Conservation (phyloP, 2,329 filamentous ascomycete species). For the Claviceps sp. region DNA sequence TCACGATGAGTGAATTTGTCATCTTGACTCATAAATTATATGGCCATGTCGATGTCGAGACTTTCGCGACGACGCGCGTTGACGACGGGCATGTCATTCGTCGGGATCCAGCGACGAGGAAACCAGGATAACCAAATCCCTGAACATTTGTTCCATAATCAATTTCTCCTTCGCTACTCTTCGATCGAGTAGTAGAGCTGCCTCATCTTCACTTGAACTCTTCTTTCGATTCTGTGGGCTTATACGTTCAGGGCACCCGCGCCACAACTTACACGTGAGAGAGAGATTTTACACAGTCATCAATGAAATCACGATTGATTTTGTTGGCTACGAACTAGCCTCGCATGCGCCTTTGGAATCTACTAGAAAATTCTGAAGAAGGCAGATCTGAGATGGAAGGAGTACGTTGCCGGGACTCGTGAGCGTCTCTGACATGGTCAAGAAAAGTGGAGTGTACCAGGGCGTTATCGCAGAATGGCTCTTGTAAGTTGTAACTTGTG, state of each 20-base stretch:
- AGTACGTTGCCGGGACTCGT: background rate
- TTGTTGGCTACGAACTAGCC: background rate
- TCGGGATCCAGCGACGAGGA: too few species aligned
- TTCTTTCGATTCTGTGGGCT: background rate
- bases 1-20: too few species aligned
- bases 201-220: background rate
- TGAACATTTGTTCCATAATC: too few species aligned
- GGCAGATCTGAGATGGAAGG: background rate
- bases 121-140: too few species aligned
- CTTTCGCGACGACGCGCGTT: too few species aligned
- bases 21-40: too few species aligned
- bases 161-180: too few species aligned
- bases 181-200: too few species aligned
- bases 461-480: background rate
- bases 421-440: background rate
- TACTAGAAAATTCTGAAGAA: background rate
- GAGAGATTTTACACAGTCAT: background rate
- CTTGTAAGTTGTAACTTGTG: background rate
- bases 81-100: too few species aligned
- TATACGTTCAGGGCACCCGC: background rate
- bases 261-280: background rate
- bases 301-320: background rate
- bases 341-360: background rate
- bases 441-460: background rate
- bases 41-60: too few species aligned